phyloP scores from a whole-genome alignment of 2,329 filamentous ascomycete species.

The Fusarium pininemorale region DNA sequence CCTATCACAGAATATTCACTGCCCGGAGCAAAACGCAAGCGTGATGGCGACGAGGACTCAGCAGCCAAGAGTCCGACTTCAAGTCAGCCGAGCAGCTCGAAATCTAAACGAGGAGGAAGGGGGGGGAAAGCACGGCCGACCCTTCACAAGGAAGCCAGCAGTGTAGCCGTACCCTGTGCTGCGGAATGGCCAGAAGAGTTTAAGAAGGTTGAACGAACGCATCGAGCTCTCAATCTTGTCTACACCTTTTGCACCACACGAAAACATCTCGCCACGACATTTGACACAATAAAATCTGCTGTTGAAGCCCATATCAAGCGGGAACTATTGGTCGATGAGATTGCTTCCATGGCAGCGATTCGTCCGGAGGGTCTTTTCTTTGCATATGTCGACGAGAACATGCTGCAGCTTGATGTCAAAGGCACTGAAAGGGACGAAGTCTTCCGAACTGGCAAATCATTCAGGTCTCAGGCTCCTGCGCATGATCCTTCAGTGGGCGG shows the following conservation, averaged over 20 bases:
- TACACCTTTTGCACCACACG: constrained; percentile 95
- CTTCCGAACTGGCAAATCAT: constrained; percentile 60
- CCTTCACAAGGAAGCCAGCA: constrained; percentile 33
- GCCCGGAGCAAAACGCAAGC: constrained; percentile 36
- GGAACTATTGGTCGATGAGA: constrained; percentile 76
- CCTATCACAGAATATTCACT: background rate
- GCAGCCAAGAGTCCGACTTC: constrained; percentile 8
- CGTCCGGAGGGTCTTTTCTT: constrained; percentile 84
- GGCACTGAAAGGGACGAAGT: constrained; percentile 72
- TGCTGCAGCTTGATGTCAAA: constrained; percentile 81
- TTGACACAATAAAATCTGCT: constrained; percentile 84
- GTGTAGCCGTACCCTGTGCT: constrained; percentile 40
- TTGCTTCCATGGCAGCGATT: constrained; percentile 82
- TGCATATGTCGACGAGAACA: constrained; percentile 84
- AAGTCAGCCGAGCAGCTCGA: constrained; percentile 3
- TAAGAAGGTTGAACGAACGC: constrained; percentile 75
- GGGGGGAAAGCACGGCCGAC: constrained; percentile 11
- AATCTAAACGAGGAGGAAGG: constrained; percentile 4
- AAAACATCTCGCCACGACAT: constrained; percentile 90
- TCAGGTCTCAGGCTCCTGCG: constrained; percentile 59
- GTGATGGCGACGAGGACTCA: constrained; percentile 12
- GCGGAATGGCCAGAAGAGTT: constrained; percentile 79
- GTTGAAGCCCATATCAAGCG: constrained; percentile 85
- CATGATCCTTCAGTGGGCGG: constrained; percentile 67
- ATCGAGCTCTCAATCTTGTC: constrained; percentile 88